Conservation (phyloP, 345 rosid species). For the Durio zibethinus region DNA sequence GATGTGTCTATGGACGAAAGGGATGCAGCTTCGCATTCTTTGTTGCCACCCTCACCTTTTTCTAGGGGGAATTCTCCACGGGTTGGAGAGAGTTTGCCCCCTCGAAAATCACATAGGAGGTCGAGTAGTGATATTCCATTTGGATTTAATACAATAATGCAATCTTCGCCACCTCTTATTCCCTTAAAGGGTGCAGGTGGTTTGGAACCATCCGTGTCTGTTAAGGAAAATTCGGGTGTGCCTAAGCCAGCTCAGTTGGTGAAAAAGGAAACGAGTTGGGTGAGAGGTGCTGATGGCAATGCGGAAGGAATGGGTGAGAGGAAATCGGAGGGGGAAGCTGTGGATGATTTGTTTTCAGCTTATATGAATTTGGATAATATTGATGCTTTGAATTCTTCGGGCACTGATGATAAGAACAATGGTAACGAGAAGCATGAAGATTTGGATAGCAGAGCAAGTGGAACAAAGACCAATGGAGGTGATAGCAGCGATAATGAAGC, state of each 20-base stretch:
- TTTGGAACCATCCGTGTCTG: conserved; percentile 44
- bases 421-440: conserved; percentile 70
- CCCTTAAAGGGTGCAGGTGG: conserved; percentile 46
- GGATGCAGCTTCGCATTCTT: conserved; percentile 45
- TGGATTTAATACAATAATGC: conserved; percentile 50
- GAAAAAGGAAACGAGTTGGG: conserved; percentile 51
- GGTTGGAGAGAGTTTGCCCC: conserved; percentile 69
- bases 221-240: conserved; percentile 36
- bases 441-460: conserved; percentile 87
- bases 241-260: conserved; percentile 42
- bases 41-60: conserved; percentile 72
- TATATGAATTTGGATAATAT: conserved; percentile 90
- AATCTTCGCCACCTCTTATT: conserved; percentile 53
- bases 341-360: conserved; percentile 89
- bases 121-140: conserved; percentile 88
- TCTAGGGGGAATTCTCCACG: conserved; percentile 38
- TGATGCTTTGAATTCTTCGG: conserved; percentile 73
- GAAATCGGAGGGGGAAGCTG: conserved; percentile 67
- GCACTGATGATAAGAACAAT: conserved; percentile 65
- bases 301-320: conserved; percentile 70
- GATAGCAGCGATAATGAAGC: conserved; percentile 91
- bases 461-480: conserved; percentile 75
- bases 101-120: conserved; percentile 76
- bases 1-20: conserved; percentile 71
- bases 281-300: conserved; percentile 37